These are phyloP conservation scores for Boechera divaricarpa DNA, from an alignment of 345 rosid species.

Conservation along the genomic window DNA sequence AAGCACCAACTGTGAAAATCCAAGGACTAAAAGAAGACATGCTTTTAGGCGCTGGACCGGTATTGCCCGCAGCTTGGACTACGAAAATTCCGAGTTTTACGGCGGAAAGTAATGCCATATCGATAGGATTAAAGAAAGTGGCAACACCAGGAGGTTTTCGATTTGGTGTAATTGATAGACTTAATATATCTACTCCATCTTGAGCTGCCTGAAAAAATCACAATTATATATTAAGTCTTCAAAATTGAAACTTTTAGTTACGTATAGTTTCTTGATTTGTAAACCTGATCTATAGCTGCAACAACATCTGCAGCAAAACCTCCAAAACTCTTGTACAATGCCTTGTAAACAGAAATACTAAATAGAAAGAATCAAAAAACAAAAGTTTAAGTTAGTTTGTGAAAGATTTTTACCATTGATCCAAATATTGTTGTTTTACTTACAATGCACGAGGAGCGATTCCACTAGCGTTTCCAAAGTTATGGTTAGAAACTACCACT, in stretches of 20 bases:
- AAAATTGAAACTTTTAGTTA: neutral
- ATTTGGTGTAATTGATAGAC: conserved; percentile 88
- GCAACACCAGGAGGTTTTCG: conserved; percentile 93
- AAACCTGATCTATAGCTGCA: conserved; percentile 98
- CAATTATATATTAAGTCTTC: neutral
- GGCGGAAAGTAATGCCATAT: conserved; percentile 92
- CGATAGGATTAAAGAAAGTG: conserved; percentile 92
- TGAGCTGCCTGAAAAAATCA: conserved; percentile 79
- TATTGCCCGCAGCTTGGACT: conserved; percentile 98
- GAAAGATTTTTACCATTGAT: neutral
- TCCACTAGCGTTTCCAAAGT: conserved; percentile 97
- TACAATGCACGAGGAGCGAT: conserved; percentile 98
- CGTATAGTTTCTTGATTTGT: conserved; percentile 7
- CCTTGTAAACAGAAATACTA: conserved; percentile 94
- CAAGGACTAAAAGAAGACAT: conserved; percentile 98
- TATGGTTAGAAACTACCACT: conserved; percentile 78
- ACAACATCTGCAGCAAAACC: conserved; percentile 99
- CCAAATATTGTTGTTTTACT: conserved; percentile 36
- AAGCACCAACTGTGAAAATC: conserved; percentile 95
- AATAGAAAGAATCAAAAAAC: conserved; percentile 22
- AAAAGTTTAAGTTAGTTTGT: conserved; percentile 5
- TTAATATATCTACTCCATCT: conserved; percentile 95
- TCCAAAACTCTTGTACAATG: conserved; percentile 89
- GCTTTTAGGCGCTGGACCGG: conserved; percentile 95
- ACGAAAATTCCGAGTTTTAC: conserved; percentile 87